Conservation (phyloP, 176 grass and related monocot species). For the Pontederia crassipes region DNA sequence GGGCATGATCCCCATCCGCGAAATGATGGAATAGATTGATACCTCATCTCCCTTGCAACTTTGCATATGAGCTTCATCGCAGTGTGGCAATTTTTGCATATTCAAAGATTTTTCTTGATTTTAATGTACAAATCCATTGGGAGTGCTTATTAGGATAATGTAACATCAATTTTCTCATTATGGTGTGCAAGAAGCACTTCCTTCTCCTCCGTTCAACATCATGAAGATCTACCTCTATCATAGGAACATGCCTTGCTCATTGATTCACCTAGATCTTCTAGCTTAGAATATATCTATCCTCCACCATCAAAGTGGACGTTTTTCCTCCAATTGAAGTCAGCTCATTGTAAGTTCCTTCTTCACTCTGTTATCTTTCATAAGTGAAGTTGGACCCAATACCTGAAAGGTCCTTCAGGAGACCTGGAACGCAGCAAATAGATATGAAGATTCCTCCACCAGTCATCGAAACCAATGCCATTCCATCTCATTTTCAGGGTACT, state of each 20-base stretch:
- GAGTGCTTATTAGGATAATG: conserved; percentile 53
- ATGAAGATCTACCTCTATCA: conserved; percentile 59
- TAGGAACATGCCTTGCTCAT: conserved; percentile 62
- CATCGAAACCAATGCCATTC: conserved; percentile 55
- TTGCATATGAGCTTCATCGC: conserved; percentile 57
- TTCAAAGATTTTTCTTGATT: conserved; percentile 69
- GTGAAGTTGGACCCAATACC: conserved; percentile 65
- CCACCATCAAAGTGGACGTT: conserved; percentile 73
- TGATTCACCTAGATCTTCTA: conserved; percentile 59
- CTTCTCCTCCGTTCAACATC: conserved; percentile 58
- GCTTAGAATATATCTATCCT: conserved; percentile 81
- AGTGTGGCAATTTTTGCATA: conserved; percentile 66
- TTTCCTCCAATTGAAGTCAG: conserved; percentile 81
- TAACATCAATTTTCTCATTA: conserved; percentile 51
- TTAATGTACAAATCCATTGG: conserved; percentile 37
- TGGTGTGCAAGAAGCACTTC: conserved; percentile 78
- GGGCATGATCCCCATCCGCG: not conserved
- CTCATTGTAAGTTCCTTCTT: conserved; percentile 79
- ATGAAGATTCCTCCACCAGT: conserved; percentile 69
- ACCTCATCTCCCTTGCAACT: conserved; percentile 56
- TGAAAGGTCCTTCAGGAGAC: conserved; percentile 50
- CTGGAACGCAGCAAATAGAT: conserved; percentile 61
- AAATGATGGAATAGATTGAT: conserved; percentile 11
- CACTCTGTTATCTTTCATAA: conserved; percentile 55
- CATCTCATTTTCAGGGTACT: conserved; percentile 69